Conservation (phyloP, 805 yeast species). For the Kodamaea lidongshanica region DNA sequence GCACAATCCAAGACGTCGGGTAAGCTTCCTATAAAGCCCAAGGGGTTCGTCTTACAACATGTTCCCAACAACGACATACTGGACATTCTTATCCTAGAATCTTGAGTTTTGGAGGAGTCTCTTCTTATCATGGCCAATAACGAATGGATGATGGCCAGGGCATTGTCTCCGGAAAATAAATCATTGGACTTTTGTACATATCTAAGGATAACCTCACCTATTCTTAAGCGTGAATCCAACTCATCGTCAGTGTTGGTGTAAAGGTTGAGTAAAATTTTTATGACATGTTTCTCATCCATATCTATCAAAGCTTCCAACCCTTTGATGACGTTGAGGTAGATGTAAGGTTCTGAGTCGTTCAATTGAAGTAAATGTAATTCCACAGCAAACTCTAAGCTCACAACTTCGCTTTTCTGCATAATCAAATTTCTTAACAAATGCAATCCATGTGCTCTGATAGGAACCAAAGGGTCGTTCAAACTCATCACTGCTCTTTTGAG, state of each 20-base stretch:
- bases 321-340: constrained; percentile 78
- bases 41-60: constrained; percentile 53
- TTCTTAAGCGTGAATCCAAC: constrained; percentile 64
- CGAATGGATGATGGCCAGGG: constrained; percentile 37
- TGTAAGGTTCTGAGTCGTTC: constrained; percentile 76
- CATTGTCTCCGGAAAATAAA: constrained; percentile 40
- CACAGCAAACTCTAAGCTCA: constrained; percentile 50
- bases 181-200: constrained; percentile 47
- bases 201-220: constrained; percentile 76
- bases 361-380: constrained; percentile 59
- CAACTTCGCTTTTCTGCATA: constrained; percentile 42
- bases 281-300: constrained; percentile 30
- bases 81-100: constrained; percentile 70
- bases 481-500: constrained; percentile 59
- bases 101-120: constrained; percentile 27
- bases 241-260: constrained; percentile 29
- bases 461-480: constrained; percentile 72
- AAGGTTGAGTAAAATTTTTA: constrained; percentile 32
- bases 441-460: constrained; percentile 83
- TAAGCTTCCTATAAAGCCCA: constrained; percentile 44
- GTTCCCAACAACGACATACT: constrained; percentile 80
- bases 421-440: constrained; percentile 54
- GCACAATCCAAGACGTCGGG: constrained; percentile 67
- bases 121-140: constrained; percentile 37
- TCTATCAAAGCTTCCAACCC: constrained; percentile 62